phyloP scores from a whole-genome alignment of 495 filamentous ascomycete genomes.

The Penicillium manginii region DNA sequence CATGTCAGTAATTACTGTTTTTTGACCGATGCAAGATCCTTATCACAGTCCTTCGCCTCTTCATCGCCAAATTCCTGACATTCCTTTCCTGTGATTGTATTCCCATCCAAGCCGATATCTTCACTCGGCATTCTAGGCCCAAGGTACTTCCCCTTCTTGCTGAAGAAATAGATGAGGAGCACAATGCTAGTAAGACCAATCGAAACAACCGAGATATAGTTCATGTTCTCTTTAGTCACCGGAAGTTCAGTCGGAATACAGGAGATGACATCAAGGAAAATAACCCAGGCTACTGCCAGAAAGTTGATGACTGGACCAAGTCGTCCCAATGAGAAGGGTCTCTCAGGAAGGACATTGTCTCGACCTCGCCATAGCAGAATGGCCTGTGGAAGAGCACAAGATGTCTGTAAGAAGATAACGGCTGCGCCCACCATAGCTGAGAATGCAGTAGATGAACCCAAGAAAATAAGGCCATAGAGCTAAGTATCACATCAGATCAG shows the following conservation, averaged over 20 bases:
- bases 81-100: not conserved
- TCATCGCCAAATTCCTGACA: not conserved
- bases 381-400: constrained; percentile 14
- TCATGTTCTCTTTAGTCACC: constrained; percentile 17
- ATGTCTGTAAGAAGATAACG: constrained; percentile 19
- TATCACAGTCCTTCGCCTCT: not conserved
- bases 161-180: not conserved
- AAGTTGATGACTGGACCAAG: constrained; percentile 10
- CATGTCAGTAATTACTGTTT: not conserved
- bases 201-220: constrained; percentile 17
- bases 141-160: constrained; percentile 7
- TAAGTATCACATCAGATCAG: not conserved
- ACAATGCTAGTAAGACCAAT: constrained; percentile 9
- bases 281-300: constrained; percentile 12
- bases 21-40: not conserved
- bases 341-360: constrained; percentile 12
- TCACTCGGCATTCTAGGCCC: constrained; percentile 8
- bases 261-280: constrained; percentile 13
- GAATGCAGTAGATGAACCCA: constrained; percentile 16
- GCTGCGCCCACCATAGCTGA: constrained; percentile 17
- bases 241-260: constrained; percentile 13
- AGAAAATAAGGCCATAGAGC: constrained; percentile 17
- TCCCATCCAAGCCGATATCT: not conserved
- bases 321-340: constrained; percentile 10
- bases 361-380: constrained; percentile 15